Base-by-base conservation (phyloP, 2,329 filamentous ascomycete genomes). In the Juglanconis oblonga region DNA sequence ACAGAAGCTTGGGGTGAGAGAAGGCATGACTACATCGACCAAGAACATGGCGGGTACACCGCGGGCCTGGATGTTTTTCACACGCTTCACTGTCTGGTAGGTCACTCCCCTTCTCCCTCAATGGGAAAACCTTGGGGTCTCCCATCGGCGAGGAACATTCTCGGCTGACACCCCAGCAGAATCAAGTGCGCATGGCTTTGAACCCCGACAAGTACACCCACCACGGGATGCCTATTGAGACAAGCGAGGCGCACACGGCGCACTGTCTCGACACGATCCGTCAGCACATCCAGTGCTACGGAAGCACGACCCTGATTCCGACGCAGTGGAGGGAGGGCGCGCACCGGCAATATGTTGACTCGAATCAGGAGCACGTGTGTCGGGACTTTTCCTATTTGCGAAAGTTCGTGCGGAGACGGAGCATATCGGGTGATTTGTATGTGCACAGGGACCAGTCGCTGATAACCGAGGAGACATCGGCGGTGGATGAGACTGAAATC, bases 181-280 rank as follows among this genome's bases (percentile, higher is more conserved):
- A 67, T 51, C 53, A 67, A 13, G 31, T 67, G 3, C 62, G 65
- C 11, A 66, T 64, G 40, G 57, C 63, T 4, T 51, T 65, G 5
- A 55, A 63, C 42, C 65, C 65, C 1, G 62, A 62, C 5, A 47
- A 55, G 29, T 67, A 67, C 47, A 56, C 52, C 50, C 55, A 58
- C n/a, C 49, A 59, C 5, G 36, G 55, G 31, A 29, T 55, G 24
- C 45, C 61, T 11, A 36, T 38, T 4, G 54, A 47, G 13, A 57
- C 58, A 14, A 49, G 52, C 24, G 58, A 51, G 13, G 52, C 64
- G 2, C 62, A 65, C 29, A 56, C 63, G 3, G 64, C 64, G 17
- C 65, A 68, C 57, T 68, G 66, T 38, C 55, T 68, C 14, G 65
- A 67, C 44, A 49, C 63, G 14, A 62, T 68, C 3, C 63, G 66